Conservation (phyloP, 2,329 filamentous ascomycete genomes). For the Onygena corvina region DNA sequence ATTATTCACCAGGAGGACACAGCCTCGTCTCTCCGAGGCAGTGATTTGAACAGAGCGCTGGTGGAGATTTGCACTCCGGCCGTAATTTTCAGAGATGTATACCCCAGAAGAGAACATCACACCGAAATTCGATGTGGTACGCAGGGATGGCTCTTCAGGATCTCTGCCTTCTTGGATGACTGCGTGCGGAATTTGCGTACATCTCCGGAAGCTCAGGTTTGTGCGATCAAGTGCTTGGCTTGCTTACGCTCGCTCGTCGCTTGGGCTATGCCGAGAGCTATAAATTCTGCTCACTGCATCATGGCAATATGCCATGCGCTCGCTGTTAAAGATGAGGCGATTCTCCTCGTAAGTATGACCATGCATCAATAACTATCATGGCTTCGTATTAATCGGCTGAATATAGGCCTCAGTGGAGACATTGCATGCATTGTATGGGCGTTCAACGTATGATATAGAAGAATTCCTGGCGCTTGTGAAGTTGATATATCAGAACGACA, state of each 20-base stretch:
- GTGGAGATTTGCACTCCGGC: slow-evolving; percentile 88
- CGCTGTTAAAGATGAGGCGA: slow-evolving; percentile 54
- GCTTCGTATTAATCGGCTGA: neutral
- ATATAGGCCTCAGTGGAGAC: slow-evolving; percentile 68
- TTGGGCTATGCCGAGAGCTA: slow-evolving; percentile 78
- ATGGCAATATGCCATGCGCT: slow-evolving; percentile 59
- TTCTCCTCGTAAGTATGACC: slow-evolving; percentile 53
- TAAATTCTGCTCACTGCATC: slow-evolving; percentile 59
- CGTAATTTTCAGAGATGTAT: slow-evolving; percentile 59
- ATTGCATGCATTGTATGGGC: slow-evolving; percentile 67
- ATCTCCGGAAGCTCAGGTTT: slow-evolving; percentile 55
- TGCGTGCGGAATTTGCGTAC: slow-evolving; percentile 57
- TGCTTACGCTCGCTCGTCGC: slow-evolving; percentile 67
- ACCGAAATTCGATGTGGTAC: slow-evolving; percentile 56
- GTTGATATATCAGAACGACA: slow-evolving; percentile 63
- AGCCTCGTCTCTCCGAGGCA: slow-evolving; percentile 69
- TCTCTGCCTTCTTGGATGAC: slow-evolving; percentile 60
- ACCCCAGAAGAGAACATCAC: slow-evolving; percentile 58
- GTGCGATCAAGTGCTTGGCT: slow-evolving; percentile 63
- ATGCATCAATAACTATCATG: neutral
- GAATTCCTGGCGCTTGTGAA: slow-evolving; percentile 68
- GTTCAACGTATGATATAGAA: slow-evolving; percentile 60
- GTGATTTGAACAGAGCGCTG: slow-evolving; percentile 72
- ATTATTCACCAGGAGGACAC: slow-evolving; percentile 85
- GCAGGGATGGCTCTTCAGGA: slow-evolving; percentile 76